phyloP scores from a whole-genome alignment of 2,329 filamentous ascomycete genomes.

The Talaromyces sp. region DNA sequence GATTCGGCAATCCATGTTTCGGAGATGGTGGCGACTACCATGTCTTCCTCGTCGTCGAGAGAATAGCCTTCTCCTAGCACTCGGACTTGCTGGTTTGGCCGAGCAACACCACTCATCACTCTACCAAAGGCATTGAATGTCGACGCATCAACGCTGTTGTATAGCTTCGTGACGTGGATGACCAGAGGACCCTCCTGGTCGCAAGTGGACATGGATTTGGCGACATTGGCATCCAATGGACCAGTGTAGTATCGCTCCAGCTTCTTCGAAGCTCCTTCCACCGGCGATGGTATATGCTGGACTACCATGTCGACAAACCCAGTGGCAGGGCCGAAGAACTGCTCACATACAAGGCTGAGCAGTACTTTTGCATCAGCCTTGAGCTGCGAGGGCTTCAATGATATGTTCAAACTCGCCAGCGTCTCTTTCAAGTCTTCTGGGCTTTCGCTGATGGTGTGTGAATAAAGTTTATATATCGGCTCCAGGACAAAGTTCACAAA shows the following conservation, averaged over 20 bases:
- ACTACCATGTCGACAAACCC: slow-evolving; percentile 96
- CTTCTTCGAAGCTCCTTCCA: slow-evolving; percentile 68
- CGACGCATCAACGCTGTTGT: slow-evolving; percentile 85
- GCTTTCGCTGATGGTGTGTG: slow-evolving; percentile 87
- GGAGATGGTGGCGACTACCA: slow-evolving; percentile 77
- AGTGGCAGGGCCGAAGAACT: slow-evolving; percentile 86
- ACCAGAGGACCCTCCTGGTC: slow-evolving; percentile 86
- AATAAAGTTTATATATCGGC: slow-evolving; percentile 96
- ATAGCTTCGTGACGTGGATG: slow-evolving; percentile 89
- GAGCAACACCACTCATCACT: slow-evolving; percentile 86
- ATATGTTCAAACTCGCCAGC: slow-evolving; percentile 72
- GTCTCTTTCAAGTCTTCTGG: slow-evolving; percentile 78
- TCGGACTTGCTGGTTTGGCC: slow-evolving; percentile 74
- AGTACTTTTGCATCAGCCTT: slow-evolving; percentile 85
- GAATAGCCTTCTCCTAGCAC: slow-evolving; percentile 95
- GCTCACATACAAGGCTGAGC: slow-evolving; percentile 82
- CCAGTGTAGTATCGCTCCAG: slow-evolving; percentile 89
- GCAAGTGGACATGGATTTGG: slow-evolving; percentile 72
- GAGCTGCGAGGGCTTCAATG: slow-evolving; percentile 86
- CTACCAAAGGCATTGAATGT: slow-evolving; percentile 85
- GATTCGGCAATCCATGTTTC: slow-evolving; percentile 89
- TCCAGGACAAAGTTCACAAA: slow-evolving; percentile 95
- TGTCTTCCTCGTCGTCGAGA: slow-evolving; percentile 95
- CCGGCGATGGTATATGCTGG: slow-evolving; percentile 80
- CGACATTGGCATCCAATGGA: slow-evolving; percentile 75